A percentile compares a stretch with the other conserved stretches of the same genome.
Conservation (phyloP, 805 yeast species). For the Metschnikowia similis region DNA sequence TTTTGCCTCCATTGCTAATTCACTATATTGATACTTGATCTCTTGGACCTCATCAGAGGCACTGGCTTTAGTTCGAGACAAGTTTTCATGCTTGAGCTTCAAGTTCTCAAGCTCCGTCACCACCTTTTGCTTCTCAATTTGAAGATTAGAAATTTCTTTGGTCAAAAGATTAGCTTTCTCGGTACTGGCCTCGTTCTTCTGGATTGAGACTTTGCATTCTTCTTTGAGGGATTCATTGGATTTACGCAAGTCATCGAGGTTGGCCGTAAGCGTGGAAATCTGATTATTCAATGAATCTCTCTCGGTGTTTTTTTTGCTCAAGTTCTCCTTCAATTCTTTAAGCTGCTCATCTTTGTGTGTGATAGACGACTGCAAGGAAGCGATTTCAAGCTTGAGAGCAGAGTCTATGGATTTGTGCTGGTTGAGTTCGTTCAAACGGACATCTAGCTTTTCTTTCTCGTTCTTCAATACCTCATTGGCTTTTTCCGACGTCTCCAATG, state of each 20-base stretch:
- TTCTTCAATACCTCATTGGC: slow-evolving; percentile 18
- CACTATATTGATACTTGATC: slow-evolving; percentile 68
- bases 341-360: slow-evolving; percentile 43
- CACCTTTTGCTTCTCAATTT: slow-evolving; percentile 40
- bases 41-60: slow-evolving; percentile 39
- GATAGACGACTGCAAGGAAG: slow-evolving; percentile 42
- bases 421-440: slow-evolving; percentile 26
- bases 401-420: slow-evolving; percentile 36
- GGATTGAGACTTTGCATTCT: slow-evolving; percentile 37
- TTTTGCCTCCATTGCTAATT: slow-evolving; percentile 57
- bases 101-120: slow-evolving; percentile 37
- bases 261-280: slow-evolving; percentile 37
- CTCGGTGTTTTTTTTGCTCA: slow-evolving; percentile 31
- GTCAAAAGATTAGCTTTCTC: slow-evolving; percentile 29
- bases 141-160: slow-evolving; percentile 37
- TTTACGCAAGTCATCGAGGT: slow-evolving; percentile 36
- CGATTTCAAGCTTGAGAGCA: slow-evolving; percentile 46
- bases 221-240: slow-evolving; percentile 32
- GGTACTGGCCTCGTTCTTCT: slow-evolving; percentile 38
- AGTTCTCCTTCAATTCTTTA: slow-evolving; percentile 31
- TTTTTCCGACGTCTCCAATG: slow-evolving; percentile 18
- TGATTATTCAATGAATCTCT: slow-evolving; percentile 36
- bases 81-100: slow-evolving; percentile 32
- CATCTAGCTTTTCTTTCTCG: slow-evolving; percentile 39
- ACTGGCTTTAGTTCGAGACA: slow-evolving; percentile 29